A percentile compares a stretch with the other conserved stretches of the same genome.
These are phyloP conservation scores for Theobroma cacao DNA, from an alignment of 345 rosid species.

Conservation along the genomic window DNA sequence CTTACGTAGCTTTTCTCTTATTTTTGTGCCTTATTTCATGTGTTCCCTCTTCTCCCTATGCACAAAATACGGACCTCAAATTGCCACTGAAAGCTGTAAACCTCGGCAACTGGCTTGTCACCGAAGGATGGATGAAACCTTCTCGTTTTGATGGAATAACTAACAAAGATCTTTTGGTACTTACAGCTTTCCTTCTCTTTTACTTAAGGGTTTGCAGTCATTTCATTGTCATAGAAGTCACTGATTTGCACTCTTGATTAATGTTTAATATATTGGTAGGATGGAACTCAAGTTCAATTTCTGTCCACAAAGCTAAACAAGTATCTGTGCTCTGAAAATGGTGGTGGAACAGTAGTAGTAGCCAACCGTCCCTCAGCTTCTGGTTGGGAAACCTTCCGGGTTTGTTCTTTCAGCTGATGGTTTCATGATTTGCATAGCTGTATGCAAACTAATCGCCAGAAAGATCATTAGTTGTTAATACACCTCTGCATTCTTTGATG, in stretches of 20 bases:
- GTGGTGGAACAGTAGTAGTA: conserved; percentile 26
- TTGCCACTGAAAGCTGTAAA: conserved; percentile 34
- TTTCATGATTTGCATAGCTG: not conserved
- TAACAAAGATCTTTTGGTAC: conserved; percentile 39
- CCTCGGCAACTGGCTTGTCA: conserved; percentile 40
- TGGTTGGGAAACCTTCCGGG: conserved; percentile 41
- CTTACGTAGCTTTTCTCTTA: not conserved
- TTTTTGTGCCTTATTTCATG: conserved; percentile 1
- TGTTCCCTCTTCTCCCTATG: conserved; percentile 3
- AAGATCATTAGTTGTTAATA: not conserved
- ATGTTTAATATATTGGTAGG: conserved; percentile 20
- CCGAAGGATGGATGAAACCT: conserved; percentile 40
- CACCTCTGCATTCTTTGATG: not conserved
- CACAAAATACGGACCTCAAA: not conserved
- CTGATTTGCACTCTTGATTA: not conserved
- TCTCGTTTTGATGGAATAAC: conserved; percentile 29
- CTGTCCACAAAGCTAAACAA: conserved; percentile 28
- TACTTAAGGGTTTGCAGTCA: not conserved
- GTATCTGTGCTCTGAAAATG: conserved; percentile 26
- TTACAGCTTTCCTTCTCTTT: not conserved
- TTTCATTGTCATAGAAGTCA: not conserved
- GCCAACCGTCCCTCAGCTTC: conserved; percentile 26
- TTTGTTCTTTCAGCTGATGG: not conserved
- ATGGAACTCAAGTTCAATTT: conserved; percentile 39
- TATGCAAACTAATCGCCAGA: not conserved